phyloP scores from a whole-genome alignment of 306 rosid genomes.

The Fragaria nilgerrensis region DNA sequence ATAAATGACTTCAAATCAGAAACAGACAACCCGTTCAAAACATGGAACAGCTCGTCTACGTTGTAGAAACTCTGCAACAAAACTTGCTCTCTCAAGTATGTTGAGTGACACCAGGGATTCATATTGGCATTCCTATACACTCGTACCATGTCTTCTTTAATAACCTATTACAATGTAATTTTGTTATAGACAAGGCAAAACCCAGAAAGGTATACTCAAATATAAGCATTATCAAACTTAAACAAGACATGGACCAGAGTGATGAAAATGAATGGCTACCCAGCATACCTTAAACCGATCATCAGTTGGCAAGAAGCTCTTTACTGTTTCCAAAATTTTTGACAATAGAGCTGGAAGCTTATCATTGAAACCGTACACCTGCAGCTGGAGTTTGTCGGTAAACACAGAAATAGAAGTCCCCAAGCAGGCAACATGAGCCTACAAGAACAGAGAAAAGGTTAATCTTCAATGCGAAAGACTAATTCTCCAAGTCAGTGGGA shows the following conservation, averaged over 20 bases:
- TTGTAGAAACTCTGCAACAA: constrained; percentile 72
- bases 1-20: constrained; percentile 69
- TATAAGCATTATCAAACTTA: background rate
- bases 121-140: constrained; percentile 74
- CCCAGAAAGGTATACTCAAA: constrained; percentile 13
- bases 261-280: constrained; percentile 17
- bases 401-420: constrained; percentile 71
- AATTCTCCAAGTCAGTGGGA: background rate
- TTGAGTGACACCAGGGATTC: constrained; percentile 85
- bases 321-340: constrained; percentile 55
- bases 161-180: constrained; percentile 53
- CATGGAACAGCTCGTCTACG: constrained; percentile 55
- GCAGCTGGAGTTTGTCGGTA: constrained; percentile 80
- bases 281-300: constrained; percentile 68
- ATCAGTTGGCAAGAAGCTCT: constrained; percentile 61
- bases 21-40: constrained; percentile 52
- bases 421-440: constrained; percentile 91
- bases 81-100: constrained; percentile 79
- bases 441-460: constrained; percentile 24
- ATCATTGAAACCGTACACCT: constrained; percentile 83
- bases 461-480: background rate
- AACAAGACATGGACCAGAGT: background rate
- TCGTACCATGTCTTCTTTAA: constrained; percentile 84
- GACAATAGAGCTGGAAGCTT: constrained; percentile 77
- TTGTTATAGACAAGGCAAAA: constrained; percentile 27